Conservation (phyloP, 192 early-diverging fungal genomes). For the Linnemannia elongata region DNA sequence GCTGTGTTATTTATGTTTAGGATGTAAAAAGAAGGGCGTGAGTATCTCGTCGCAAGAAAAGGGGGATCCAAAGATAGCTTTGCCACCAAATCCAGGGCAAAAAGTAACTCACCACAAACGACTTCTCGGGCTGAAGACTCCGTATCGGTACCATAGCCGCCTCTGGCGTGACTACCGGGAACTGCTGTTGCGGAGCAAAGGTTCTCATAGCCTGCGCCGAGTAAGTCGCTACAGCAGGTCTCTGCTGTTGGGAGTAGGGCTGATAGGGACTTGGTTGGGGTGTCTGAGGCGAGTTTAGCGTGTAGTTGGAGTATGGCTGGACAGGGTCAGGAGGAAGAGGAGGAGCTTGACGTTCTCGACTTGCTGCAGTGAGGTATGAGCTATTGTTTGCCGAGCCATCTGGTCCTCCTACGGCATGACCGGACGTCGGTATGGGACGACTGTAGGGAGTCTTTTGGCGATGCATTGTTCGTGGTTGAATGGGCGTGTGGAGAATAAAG, state of each 20-base stretch:
- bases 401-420: neutral
- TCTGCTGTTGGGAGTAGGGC: neutral
- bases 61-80: neutral
- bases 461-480: neutral
- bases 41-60: neutral
- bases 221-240: slow-evolving; percentile 6
- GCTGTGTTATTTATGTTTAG: neutral
- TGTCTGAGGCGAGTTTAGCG: neutral
- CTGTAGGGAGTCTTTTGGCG: neutral
- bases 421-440: neutral
- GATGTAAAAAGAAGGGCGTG: neutral
- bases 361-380: neutral
- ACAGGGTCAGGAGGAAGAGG: neutral
- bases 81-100: slow-evolving; percentile 1
- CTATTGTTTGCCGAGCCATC: neutral
- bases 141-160: slow-evolving; percentile 41
- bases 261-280: neutral
- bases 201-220: slow-evolving; percentile 35
- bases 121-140: slow-evolving; percentile 15
- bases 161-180: slow-evolving; percentile 1
- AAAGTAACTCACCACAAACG: slow-evolving; percentile 28
- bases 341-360: neutral
- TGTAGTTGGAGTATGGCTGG: neutral
- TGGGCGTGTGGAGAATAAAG: neutral
- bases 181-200: slow-evolving; percentile 30